These are phyloP conservation scores for Penicillium macrosclerotiorum DNA, from an alignment of 495 filamentous ascomycete genomes.

Conservation along the genomic window DNA sequence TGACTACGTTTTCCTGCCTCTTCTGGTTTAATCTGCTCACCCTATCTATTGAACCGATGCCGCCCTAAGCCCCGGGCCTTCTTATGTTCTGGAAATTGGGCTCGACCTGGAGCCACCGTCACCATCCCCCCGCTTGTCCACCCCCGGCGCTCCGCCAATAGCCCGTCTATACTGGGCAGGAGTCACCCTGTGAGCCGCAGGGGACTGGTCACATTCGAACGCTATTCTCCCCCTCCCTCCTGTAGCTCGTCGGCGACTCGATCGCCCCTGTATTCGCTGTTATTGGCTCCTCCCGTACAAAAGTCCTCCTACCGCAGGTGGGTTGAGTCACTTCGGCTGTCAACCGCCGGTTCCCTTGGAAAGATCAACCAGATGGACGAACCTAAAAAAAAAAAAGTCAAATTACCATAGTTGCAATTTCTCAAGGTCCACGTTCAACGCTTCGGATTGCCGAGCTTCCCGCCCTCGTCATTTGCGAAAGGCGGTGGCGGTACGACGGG, in stretches of 20 bases:
- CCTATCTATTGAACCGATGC: slow-evolving; percentile 9
- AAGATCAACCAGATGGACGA: neutral
- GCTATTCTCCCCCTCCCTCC: neutral
- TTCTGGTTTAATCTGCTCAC: slow-evolving; percentile 1
- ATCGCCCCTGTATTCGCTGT: no score
- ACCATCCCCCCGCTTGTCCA: neutral
- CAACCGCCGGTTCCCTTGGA: neutral
- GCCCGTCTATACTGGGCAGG: neutral
- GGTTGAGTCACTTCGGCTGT: slow-evolving; percentile 2
- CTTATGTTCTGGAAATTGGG: slow-evolving; percentile 12
- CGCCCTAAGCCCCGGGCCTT: neutral
- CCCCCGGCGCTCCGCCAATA: neutral
- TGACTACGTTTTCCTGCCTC: neutral
- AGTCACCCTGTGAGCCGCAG: neutral
- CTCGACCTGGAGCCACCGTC: slow-evolving; percentile 2
- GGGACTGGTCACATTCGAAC: slow-evolving; percentile 21
- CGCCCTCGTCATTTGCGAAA: slow-evolving; percentile 18
- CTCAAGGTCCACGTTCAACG: slow-evolving; percentile 21
- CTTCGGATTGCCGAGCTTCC: slow-evolving; percentile 27
- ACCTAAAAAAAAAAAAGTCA: neutral
- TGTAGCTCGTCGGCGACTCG: neutral
- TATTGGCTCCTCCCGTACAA: no score
- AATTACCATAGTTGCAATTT: neutral
- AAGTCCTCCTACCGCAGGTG: no score
- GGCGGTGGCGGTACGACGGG: slow-evolving; percentile 8